A percentile compares a stretch with the other conserved stretches of the same genome.
phyloP scores from a whole-genome alignment of 495 filamentous ascomycete genomes.

The Aspergillus kassunensis region DNA sequence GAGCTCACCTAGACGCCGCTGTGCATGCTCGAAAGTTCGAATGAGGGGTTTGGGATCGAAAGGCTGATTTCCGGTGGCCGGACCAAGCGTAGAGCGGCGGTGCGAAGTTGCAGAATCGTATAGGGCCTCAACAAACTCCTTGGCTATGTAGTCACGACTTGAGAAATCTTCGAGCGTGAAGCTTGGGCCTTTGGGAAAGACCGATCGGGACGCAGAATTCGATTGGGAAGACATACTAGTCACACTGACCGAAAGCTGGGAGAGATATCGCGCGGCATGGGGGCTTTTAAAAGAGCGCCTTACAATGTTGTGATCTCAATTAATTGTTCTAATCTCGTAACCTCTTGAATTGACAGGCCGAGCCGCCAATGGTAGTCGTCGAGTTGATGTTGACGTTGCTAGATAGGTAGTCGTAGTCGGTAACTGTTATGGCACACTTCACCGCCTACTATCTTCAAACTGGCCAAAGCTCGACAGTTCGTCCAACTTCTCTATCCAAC shows the following conservation, averaged over 20 bases:
- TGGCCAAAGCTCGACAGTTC: no score
- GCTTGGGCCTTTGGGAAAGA: constrained; percentile 73
- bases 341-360: no score
- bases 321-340: no score
- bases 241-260: constrained; percentile 41
- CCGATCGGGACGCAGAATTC: constrained; percentile 47
- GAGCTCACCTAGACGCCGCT: constrained; percentile 71
- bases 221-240: constrained; percentile 31
- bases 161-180: constrained; percentile 90
- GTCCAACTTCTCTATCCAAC: no score
- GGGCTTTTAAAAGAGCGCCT: background rate
- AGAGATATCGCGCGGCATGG: constrained; percentile 2
- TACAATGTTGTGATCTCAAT: background rate
- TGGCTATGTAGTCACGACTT: constrained; percentile 85
- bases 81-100: constrained; percentile 58
- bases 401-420: no score
- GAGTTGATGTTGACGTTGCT: no score
- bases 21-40: constrained; percentile 85
- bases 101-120: constrained; percentile 78
- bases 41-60: constrained; percentile 99
- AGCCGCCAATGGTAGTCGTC: no score
- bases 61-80: constrained; percentile 56
- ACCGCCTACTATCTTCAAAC: no score
- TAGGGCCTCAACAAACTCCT: constrained; percentile 92
- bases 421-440: no score